Conservation (phyloP, 176 grass and related monocot species). For the Stipa capillata region DNA sequence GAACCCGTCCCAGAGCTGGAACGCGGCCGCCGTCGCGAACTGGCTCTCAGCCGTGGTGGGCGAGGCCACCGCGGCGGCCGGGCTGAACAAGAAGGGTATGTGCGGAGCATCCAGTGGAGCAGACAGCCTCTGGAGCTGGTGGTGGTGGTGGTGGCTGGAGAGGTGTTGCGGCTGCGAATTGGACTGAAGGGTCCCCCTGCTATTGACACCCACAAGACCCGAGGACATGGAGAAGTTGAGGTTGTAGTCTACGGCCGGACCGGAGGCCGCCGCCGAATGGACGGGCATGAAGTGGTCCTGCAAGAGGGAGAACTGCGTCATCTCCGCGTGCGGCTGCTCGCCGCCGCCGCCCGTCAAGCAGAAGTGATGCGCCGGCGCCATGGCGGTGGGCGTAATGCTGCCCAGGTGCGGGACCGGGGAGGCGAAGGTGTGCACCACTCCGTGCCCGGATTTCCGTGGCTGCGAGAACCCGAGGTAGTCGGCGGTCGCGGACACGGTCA, state of each 20-base stretch:
- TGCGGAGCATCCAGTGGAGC: constrained; percentile 54
- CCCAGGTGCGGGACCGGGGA: constrained; percentile 39
- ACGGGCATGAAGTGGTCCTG: constrained; percentile 61
- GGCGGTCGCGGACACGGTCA: constrained; percentile 32
- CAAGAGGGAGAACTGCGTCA: constrained; percentile 72
- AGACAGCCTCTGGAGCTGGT: constrained; percentile 53
- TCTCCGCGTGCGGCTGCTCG: constrained; percentile 35
- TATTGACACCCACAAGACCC: constrained; percentile 59
- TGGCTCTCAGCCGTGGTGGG: constrained; percentile 28
- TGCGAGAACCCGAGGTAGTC: constrained; percentile 53
- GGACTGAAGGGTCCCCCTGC: constrained; percentile 99
- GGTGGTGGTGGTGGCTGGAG: constrained; percentile 44
- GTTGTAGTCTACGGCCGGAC: constrained; percentile 53
- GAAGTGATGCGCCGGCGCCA: constrained; percentile 29
- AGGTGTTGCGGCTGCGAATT: constrained; percentile 69
- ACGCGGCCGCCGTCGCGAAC: constrained; percentile 35
- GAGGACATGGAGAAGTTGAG: constrained; percentile 86
- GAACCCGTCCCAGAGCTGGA: constrained; percentile 79
- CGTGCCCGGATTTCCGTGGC: constrained; percentile 14
- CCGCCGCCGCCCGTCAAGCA: not conserved
- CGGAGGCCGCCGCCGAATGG: constrained; percentile 21
- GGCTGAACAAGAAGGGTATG: constrained; percentile 56
- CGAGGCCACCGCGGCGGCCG: constrained; percentile 18
- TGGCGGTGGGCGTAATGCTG: constrained; percentile 1
- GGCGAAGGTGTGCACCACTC: constrained; percentile 20